phyloP scores from a whole-genome alignment of 805 yeast genomes.

The Vanderwaltozyma yarrowii region DNA sequence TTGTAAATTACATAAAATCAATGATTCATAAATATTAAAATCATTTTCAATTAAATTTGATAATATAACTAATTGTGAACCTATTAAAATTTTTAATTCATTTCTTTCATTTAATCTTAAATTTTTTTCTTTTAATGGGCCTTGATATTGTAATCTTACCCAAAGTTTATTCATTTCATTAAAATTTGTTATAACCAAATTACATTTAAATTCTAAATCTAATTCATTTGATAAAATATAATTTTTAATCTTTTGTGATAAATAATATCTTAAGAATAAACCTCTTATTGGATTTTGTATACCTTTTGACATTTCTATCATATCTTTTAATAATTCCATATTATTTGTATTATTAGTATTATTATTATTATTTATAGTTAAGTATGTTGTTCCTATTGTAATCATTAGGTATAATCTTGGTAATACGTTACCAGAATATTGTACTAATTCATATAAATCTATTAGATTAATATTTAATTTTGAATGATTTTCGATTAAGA shows the following conservation, averaged over 20 bases:
- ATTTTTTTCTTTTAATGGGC: conserved; percentile 73
- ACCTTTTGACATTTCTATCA: conserved; percentile 96
- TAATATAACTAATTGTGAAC: conserved; percentile 81
- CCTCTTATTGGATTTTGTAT: conserved; percentile 93
- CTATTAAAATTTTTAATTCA: conserved; percentile 85
- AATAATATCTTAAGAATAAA: conserved; percentile 74
- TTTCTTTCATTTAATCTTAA: conserved; percentile 70
- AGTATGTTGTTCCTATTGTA: conserved; percentile 82
- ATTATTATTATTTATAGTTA: conserved; percentile 50
- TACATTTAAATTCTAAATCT: conserved; percentile 33
- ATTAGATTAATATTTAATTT: conserved; percentile 52
- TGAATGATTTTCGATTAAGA: conserved; percentile 56
- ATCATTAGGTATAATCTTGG: conserved; percentile 91
- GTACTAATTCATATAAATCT: conserved; percentile 87
- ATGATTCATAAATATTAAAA: conserved; percentile 33
- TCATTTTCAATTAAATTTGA: conserved; percentile 78
- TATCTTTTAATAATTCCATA: conserved; percentile 79
- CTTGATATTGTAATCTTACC: conserved; percentile 95
- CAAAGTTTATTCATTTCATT: conserved; percentile 96
- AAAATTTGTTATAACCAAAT: conserved; percentile 75
- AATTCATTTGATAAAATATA: conserved; percentile 21
- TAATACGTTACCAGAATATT: conserved; percentile 83
- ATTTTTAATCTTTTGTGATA: conserved; percentile 66
- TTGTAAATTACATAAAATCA: conserved; percentile 66
- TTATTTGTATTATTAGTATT: conserved; percentile 54